phyloP scores from a whole-genome alignment of 129 eudicot genomes.

The Pulicaria dysenterica region DNA sequence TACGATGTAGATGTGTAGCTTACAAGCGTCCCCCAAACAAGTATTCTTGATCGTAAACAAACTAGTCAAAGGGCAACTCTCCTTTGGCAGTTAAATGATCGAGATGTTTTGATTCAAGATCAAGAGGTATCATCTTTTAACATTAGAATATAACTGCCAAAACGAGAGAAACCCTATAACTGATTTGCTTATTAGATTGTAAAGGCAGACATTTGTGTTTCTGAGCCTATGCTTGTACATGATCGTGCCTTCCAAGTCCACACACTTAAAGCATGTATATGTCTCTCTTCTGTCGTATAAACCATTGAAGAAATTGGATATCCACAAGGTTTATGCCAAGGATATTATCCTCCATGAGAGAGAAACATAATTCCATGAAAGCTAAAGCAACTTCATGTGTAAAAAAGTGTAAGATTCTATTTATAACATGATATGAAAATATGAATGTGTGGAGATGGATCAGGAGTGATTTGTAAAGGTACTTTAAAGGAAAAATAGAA shows the following conservation, averaged over 20 bases:
- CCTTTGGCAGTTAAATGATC: constrained; percentile 56
- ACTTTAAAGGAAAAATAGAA: too few species aligned
- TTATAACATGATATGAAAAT: constrained; percentile 32
- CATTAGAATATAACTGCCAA: constrained; percentile 45
- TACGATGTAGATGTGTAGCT: background rate
- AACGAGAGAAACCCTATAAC: constrained; percentile 58
- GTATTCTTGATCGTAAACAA: constrained; percentile 30
- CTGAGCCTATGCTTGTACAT: constrained; percentile 15
- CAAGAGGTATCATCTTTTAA: background rate
- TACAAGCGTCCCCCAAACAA: background rate
- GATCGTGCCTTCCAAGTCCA: background rate
- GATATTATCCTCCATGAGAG: constrained; percentile 34
- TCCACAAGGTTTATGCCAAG: constrained; percentile 46
- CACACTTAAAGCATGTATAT: constrained; percentile 24
- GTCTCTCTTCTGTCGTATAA: constrained; percentile 28
- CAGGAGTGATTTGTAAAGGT: constrained; percentile 5
- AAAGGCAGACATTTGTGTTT: background rate
- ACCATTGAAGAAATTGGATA: constrained; percentile 46
- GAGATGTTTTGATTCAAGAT: constrained; percentile 17
- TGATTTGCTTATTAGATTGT: constrained; percentile 37
- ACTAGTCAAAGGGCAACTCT: constrained; percentile 74
- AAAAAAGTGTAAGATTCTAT: constrained; percentile 34
- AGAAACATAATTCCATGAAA: constrained; percentile 31
- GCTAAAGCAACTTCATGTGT: constrained; percentile 30
- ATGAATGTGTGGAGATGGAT: constrained; percentile 28